A percentile compares a stretch with the other conserved stretches of the same genome.
Conservation (phyloP, 116 monocot species). For the Dioscorea cayenensis region DNA sequence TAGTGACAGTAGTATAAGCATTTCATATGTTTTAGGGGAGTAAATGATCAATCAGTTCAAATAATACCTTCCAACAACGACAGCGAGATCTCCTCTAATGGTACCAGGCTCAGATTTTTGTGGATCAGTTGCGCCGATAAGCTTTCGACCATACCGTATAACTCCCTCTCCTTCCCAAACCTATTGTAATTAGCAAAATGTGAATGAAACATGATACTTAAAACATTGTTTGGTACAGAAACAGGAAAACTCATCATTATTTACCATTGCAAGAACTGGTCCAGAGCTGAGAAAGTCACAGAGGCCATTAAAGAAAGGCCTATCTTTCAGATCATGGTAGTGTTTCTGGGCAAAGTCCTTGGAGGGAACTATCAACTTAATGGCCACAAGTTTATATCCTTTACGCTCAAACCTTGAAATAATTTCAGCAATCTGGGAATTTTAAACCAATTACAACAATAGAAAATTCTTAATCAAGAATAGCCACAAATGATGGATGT, state of each 20-base stretch:
- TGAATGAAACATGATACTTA: background rate
- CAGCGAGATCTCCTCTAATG: slow-evolving; percentile 93
- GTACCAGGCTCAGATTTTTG: slow-evolving; percentile 95
- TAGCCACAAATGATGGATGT: too few species aligned
- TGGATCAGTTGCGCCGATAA: slow-evolving; percentile 97
- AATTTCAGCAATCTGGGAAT: slow-evolving; percentile 75
- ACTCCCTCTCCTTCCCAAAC: slow-evolving; percentile 99
- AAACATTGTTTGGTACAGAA: background rate
- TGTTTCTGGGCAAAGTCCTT: slow-evolving; percentile 91
- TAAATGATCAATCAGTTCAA: background rate
- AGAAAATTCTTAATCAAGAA: too few species aligned
- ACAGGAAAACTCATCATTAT: background rate
- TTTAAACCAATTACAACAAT: too few species aligned
- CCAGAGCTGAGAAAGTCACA: slow-evolving; percentile 93
- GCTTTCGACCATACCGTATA: slow-evolving; percentile 88
- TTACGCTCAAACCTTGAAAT: slow-evolving; percentile 87
- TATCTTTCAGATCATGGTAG: slow-evolving; percentile 93
- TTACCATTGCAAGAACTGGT: slow-evolving; percentile 91
- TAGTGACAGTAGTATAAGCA: too few species aligned
- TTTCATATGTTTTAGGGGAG: background rate
- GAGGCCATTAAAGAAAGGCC: slow-evolving; percentile 85
- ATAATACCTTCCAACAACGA: slow-evolving; percentile 84
- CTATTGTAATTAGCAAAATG: slow-evolving; percentile 17
- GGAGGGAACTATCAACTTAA: slow-evolving; percentile 76
- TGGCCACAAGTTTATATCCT: slow-evolving; percentile 86